Evolutionary conservation across 2,329 filamentous ascomycete genomes (phyloP).

Genomic region (Graphiopsis chlorocephala): DNA sequence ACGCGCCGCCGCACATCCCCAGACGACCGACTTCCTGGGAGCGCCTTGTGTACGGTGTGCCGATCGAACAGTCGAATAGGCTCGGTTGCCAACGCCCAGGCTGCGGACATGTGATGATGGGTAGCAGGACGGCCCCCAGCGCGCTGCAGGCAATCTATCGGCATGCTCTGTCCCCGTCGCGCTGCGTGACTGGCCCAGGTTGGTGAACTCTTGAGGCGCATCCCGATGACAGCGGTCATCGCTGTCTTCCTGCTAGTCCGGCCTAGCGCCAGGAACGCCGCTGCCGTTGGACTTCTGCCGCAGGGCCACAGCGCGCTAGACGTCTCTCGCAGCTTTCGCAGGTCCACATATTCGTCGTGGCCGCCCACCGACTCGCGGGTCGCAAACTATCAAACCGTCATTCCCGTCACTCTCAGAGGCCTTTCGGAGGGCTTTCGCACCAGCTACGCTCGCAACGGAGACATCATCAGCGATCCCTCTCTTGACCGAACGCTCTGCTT

Average conservation of each 20-base stretch:
- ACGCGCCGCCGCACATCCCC: constrained; percentile 11
- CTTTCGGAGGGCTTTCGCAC: neutral
- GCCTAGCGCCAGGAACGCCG: constrained; percentile 13
- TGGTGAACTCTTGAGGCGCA: constrained; percentile 8
- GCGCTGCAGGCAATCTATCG: constrained; percentile 14
- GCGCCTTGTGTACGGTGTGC: constrained; percentile 13
- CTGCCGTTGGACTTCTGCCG: constrained; percentile 4
- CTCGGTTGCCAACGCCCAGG: constrained; percentile 3
- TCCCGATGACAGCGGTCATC: constrained; percentile 7
- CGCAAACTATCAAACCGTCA: constrained; percentile 7
- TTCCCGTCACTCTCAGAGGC: constrained; percentile 8
- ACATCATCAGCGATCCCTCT: neutral
- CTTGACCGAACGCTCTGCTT: neutral
- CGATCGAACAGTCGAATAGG: constrained; percentile 3
- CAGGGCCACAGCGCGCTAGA: constrained; percentile 3
- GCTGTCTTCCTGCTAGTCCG: neutral
- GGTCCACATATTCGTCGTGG: constrained; percentile 4
- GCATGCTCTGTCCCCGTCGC: neutral
- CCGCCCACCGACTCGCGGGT: constrained; percentile 14
- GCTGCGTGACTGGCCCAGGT: neutral
- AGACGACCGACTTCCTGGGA: constrained; percentile 15
- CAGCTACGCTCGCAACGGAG: neutral
- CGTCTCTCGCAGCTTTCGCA: neutral
- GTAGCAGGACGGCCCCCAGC: neutral
- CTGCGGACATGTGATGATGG: constrained; percentile 10